These are phyloP conservation scores for Claviceps digitariae DNA, from an alignment of 2,329 filamentous ascomycete species.

Conservation along the genomic window DNA sequence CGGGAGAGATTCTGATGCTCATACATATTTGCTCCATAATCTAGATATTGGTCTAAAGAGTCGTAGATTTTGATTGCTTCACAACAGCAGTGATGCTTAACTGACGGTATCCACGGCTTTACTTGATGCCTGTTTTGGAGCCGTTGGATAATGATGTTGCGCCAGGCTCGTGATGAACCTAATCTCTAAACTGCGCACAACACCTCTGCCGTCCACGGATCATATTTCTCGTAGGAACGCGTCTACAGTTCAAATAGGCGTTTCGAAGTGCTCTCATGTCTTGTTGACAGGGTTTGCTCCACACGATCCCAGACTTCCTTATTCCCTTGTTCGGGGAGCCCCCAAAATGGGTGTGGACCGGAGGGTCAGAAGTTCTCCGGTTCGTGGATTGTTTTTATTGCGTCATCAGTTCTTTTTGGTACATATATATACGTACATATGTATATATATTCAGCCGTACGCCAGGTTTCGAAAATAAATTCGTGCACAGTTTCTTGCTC, in stretches of 20 bases:
- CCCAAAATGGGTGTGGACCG: too few relatives aligned
- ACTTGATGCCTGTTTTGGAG: neutral
- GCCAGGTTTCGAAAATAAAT: neutral
- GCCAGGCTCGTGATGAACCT: neutral
- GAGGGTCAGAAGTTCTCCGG: neutral
- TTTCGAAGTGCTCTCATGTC: slow-evolving; percentile 1
- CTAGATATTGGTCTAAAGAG: too few relatives aligned
- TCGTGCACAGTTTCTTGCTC: neutral
- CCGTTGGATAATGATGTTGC: neutral
- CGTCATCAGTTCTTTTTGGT: neutral
- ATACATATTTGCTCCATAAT: neutral
- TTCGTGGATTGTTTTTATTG: neutral
- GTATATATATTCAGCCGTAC: neutral
- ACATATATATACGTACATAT: neutral
- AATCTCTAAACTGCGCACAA: neutral
- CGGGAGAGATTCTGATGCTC: neutral
- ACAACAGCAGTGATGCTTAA: too few relatives aligned
- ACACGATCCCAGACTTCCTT: slow-evolving; percentile 21
- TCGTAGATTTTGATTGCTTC: too few relatives aligned
- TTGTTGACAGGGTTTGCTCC: slow-evolving; percentile 9
- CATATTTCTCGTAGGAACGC: neutral
- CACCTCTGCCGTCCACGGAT: neutral
- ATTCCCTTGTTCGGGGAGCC: slow-evolving; percentile 5
- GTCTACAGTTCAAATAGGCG: neutral
- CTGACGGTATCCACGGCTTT: too few relatives aligned